Evolutionary conservation across 495 filamentous ascomycete genomes (phyloP).

Genomic region (Neurospora sp.): DNA sequence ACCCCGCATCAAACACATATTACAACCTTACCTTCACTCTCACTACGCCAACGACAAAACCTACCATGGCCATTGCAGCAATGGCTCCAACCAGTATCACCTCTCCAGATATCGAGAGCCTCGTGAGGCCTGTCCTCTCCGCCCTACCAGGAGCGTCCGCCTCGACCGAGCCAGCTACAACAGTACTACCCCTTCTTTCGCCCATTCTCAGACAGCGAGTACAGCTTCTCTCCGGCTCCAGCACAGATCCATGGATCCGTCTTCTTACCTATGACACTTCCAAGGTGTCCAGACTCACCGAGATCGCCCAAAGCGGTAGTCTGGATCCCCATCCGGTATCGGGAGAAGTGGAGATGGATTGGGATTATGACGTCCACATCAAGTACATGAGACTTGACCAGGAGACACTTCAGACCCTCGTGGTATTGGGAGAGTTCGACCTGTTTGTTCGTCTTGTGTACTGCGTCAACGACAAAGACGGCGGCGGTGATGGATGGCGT

Average conservation of each 20-base stretch:
- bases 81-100: conserved; percentile 35
- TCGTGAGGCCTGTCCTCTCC: conserved; percentile 71
- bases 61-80: conserved; percentile 7
- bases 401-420: conserved; percentile 71
- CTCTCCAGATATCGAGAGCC: conserved; percentile 50
- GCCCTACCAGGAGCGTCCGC: conserved; percentile 77
- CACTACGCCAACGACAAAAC: not conserved
- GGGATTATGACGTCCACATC: conserved; percentile 49
- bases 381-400: conserved; percentile 69
- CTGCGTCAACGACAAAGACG: conserved; percentile 51
- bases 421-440: conserved; percentile 44
- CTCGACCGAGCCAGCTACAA: conserved; percentile 65
- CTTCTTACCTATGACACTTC: conserved; percentile 75
- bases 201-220: conserved; percentile 87
- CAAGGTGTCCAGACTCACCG: conserved; percentile 56
- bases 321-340: conserved; percentile 88
- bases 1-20: not conserved
- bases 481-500: conserved; percentile 66
- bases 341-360: conserved; percentile 74
- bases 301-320: conserved; percentile 51
- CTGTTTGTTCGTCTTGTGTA: conserved; percentile 44
- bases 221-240: conserved; percentile 57
- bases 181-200: conserved; percentile 71
- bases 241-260: conserved; percentile 72
- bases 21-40: not conserved